Evolutionary conservation across 1,139 yeast genomes (phyloP).

Genomic region (Pichia terricola): DNA sequence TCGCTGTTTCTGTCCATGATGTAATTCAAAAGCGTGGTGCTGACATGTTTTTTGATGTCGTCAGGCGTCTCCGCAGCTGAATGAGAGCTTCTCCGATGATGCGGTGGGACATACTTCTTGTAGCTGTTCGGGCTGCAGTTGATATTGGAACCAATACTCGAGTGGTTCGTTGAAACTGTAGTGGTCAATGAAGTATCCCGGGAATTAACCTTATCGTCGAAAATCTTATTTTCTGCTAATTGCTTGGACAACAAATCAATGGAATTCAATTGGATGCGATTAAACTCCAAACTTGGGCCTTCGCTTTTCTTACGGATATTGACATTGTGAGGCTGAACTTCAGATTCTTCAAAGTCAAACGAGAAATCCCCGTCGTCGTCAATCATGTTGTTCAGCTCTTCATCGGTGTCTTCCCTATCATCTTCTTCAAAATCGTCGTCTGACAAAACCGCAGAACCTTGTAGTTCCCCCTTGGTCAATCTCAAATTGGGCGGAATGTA

Average conservation of each 20-base stretch:
- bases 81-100: conserved; percentile 32
- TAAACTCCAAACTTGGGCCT: conserved; percentile 31
- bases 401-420: conserved; percentile 7
- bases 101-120: conserved; percentile 38
- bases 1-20: conserved; percentile 9
- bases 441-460: conserved; percentile 23
- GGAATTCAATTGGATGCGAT: conserved; percentile 8
- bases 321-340: neutral
- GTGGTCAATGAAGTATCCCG: conserved; percentile 20
- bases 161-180: conserved; percentile 15
- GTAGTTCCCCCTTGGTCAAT: conserved; percentile 3
- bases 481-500: conserved; percentile 57
- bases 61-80: conserved; percentile 16
- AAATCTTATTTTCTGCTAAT: conserved; percentile 13
- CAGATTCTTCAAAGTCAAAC: conserved; percentile 11
- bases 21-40: neutral
- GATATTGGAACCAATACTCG: conserved; percentile 20
- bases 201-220: conserved; percentile 14
- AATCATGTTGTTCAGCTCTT: neutral
- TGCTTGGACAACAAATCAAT: conserved; percentile 18
- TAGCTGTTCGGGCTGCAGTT: conserved; percentile 11
- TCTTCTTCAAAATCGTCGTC: conserved; percentile 26
- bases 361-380: conserved; percentile 8
- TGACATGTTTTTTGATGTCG: neutral
- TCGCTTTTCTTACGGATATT: neutral